These are phyloP conservation scores for Halophytophthora polymorphica DNA, from an alignment of 352 stramenopile genomes.

Conservation along the genomic window DNA sequence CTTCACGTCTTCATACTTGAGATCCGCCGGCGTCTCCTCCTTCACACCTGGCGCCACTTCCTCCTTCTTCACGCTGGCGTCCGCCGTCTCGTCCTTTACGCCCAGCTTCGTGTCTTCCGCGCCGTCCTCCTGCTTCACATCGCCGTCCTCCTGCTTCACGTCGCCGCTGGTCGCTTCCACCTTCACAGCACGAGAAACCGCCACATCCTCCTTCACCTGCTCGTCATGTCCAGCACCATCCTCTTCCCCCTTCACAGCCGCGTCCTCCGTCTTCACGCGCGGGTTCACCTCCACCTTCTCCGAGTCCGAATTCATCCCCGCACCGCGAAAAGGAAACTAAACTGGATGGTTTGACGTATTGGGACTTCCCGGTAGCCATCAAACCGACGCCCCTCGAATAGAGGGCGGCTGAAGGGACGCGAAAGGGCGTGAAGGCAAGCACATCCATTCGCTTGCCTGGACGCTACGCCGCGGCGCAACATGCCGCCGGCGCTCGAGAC, in stretches of 20 bases:
- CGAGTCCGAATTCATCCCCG: slow-evolving; percentile 16
- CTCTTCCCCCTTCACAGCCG: slow-evolving; percentile 4
- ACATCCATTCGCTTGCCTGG: not conserved
- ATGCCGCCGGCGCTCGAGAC: slow-evolving; percentile 15
- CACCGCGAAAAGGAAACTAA: too few species aligned
- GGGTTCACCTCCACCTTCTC: slow-evolving; percentile 4
- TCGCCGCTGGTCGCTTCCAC: not conserved
- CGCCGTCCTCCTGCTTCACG: slow-evolving; percentile 18
- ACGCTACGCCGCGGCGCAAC: slow-evolving; percentile 16
- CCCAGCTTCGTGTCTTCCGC: slow-evolving; percentile 14
- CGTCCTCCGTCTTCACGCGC: slow-evolving; percentile 13
- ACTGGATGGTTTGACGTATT: too few species aligned
- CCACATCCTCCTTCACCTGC: too few species aligned
- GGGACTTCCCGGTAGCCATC: slow-evolving; percentile 1
- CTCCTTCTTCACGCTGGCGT: slow-evolving; percentile 23
- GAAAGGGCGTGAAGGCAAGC: slow-evolving; percentile 18
- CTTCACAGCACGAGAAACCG: too few species aligned
- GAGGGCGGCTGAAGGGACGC: not conserved
- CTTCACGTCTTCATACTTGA: not conserved
- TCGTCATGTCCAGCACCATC: not conserved
- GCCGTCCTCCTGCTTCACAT: slow-evolving; percentile 13
- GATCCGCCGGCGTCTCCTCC: not conserved
- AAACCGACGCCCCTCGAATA: slow-evolving; percentile 7
- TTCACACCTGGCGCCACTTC: slow-evolving; percentile 3
- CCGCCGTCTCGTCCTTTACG: slow-evolving; percentile 5